Base-by-base conservation (phyloP, 2,329 filamentous ascomycete genomes). In the Juglanconis sp. region DNA sequence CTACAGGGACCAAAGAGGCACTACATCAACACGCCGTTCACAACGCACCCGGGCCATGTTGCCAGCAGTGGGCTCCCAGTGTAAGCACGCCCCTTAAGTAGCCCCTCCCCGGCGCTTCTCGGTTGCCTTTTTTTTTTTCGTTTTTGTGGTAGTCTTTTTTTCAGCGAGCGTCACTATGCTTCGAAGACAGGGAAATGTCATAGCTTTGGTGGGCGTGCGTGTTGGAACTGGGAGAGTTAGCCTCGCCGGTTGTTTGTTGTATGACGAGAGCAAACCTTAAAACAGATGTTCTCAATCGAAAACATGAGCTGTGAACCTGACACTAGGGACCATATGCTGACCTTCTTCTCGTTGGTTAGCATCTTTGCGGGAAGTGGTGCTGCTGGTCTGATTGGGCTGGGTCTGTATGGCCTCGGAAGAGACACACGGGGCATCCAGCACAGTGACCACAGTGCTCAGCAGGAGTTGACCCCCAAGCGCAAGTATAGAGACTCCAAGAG, bases 401-500 rank as follows among this genome's bases (percentile, higher is more conserved):
- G 57, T 5, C 36, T 59, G 1, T 59, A 59, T 34, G 51, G 44
- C 5, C 57, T 59, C 11, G 57, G 57, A 11, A 47, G 53, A n/a
- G 57, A 59, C 8, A 35, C 57, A 2, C 34, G 57, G 17, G 50
- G 34, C 6, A 36, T 59, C 10, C 46, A 59, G 42, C 57, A 59
- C n/a, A 59, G 34, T 6, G 57, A 59, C 42, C 57, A 59, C 30
- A 11, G 48, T 13, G 57, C 50, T 4, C 57, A 59, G 11, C 5
- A 46, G 57, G 57, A 38, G 36, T 17, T 60, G 52, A 60, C 47
- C 46, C 57, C 57, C 8, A 60, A 60, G 52, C 35, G 46, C 7
- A 56, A 49, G 34, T 60, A 40, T 34, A 36, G 57, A 24, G 57
- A 60, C 15, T 60, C 57, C 3, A 60, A 50, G n/a, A 55, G 52